Base-by-base conservation (phyloP, 2,329 filamentous ascomycete species). In the Colletotrichum sansevieriae region DNA sequence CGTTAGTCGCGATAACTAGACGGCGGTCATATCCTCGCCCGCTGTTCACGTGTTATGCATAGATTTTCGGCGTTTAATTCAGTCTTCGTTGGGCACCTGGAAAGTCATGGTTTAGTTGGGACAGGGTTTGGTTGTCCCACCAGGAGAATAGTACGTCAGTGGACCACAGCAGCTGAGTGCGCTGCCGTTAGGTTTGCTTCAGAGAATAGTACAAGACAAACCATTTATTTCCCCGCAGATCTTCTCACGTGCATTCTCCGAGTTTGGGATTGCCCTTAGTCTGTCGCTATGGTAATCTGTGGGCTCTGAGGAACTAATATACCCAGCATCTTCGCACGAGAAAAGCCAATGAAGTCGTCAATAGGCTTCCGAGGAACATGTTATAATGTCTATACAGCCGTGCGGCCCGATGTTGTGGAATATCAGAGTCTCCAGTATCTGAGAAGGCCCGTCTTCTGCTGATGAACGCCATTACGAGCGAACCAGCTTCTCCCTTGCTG, bases 1-100 rank as follows among this genome's bases (percentile, higher is more conserved):
- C 89, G 90, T 75, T 92, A 86, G 85, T 35, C 15, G 25, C 35
- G 44, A 22, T 43, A n/a, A 35, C 18, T 22, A 15, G 25, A 29
- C 52, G 61, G 47, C 15, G 60, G 60, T 47, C 22, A 57, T 61
- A 37, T 54, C 39, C 49, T 29, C 37, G 33, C 29, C 47, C 41
- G 59, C 64, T 44, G 22, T 46, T 68, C 52, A 63, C 58, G 37
- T 67, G 57, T 68, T 49, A 68, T 68, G 63, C 63, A 70, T 70
- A 58, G 62, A 39, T 57, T 68, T 65, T 43, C 52, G 60, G 70
- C 66, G 66, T 69, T 69, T 49, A 15, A 18, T 61, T 49, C 8
- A 61, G 41, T 49, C 59, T 69, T 63, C 51, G 15, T 56, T 15
- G 56, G 55, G 57, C 58, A 51, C 49, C 54, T 49, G 64, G 63